phyloP scores from a whole-genome alignment of 306 rosid genomes.

The Datisca glomerata region DNA sequence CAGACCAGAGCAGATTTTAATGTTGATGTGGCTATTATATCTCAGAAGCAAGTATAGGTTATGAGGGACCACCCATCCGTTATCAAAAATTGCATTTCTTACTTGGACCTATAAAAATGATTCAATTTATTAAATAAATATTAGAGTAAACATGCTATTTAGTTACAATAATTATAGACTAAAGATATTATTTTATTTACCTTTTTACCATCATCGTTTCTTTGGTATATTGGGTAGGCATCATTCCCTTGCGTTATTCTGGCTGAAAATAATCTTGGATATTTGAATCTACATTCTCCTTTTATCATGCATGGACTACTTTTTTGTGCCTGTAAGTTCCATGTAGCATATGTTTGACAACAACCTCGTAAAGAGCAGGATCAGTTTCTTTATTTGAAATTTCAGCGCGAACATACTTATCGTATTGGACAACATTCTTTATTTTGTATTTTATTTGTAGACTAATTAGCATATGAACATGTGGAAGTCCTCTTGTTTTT shows the following conservation, averaged over 20 bases:
- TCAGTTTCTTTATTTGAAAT: neutral
- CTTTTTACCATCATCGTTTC: neutral
- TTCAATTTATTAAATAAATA: neutral
- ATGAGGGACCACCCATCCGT: too few relatives aligned
- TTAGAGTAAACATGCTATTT: neutral
- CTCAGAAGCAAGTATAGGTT: neutral
- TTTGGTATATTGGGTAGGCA: too few relatives aligned
- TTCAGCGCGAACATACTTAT: too few relatives aligned
- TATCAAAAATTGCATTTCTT: too few relatives aligned
- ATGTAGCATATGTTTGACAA: too few relatives aligned
- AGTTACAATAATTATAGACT: neutral
- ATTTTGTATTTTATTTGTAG: neutral
- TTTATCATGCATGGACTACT: too few relatives aligned
- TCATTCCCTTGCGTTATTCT: neutral
- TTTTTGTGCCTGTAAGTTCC: too few relatives aligned
- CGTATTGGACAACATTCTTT: neutral
- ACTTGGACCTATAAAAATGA: neutral
- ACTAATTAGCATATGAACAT: neutral
- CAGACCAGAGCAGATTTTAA: too few relatives aligned
- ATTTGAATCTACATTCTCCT: neutral
- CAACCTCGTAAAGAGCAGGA: too few relatives aligned
- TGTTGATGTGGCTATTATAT: too few relatives aligned
- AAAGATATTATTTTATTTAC: neutral
- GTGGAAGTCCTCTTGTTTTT: neutral
- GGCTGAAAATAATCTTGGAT: neutral